Percentiles rank a stretch among this genome's conserved stretches.
phyloP scores from a whole-genome alignment of 495 filamentous ascomycete species.

The Hypoxylon subgilvum region DNA sequence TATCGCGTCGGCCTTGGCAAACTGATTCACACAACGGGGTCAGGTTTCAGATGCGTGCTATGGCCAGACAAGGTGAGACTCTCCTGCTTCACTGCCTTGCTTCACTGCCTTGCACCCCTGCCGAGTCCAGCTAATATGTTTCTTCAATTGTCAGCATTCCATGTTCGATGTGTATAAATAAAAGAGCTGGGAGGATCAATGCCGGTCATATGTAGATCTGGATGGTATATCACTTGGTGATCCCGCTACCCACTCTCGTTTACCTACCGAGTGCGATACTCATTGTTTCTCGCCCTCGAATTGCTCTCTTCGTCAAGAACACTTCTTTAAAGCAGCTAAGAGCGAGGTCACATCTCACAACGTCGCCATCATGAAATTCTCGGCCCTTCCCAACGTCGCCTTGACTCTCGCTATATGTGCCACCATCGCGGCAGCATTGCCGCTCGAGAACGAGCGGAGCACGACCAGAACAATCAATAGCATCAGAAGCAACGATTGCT shows the following conservation, averaged over 20 bases:
- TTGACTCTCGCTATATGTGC: conserved; percentile 17
- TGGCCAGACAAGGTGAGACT: conserved; percentile 23
- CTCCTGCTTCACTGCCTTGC: conserved; percentile 31
- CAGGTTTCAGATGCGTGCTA: conserved; percentile 29
- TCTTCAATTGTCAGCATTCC: conserved; percentile 8
- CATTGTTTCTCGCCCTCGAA: conserved; percentile 3
- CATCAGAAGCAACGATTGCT: conserved; percentile 11
- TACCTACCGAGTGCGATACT: conserved; percentile 10
- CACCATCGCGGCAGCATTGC: conserved; percentile 13
- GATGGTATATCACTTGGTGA: conserved; percentile 19
- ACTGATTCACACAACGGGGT: conserved; percentile 11
- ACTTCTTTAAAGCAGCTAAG: conserved; percentile 7
- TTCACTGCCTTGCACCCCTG: no score
- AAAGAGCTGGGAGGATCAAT: conserved; percentile 25
- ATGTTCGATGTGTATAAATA: conserved; percentile 20
- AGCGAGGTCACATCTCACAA: not conserved
- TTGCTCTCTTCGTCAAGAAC: conserved; percentile 19
- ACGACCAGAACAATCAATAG: not conserved
- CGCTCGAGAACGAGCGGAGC: conserved; percentile 6
- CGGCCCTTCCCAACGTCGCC: conserved; percentile 11
- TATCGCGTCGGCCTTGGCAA: conserved; percentile 22
- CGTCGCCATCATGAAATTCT: conserved; percentile 20
- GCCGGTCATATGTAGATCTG: conserved; percentile 27
- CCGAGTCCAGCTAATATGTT: conserved; percentile 2
- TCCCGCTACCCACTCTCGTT: conserved; percentile 25